phyloP scores from a whole-genome alignment of 179 eudicot genomes.

The Silene vulgaris region DNA sequence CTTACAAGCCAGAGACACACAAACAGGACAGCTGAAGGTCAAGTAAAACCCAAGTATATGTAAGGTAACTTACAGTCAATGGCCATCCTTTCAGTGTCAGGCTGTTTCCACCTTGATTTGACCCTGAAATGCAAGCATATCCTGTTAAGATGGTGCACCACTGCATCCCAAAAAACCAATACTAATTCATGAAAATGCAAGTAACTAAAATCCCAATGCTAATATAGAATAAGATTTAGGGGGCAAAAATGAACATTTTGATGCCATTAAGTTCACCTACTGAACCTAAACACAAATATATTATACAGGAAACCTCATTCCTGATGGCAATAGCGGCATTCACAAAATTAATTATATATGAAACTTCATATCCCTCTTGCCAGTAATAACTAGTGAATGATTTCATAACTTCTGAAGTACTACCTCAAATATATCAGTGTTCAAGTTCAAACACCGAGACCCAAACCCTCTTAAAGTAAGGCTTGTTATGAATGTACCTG shows the following conservation, averaged over 20 bases:
- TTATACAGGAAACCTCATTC: constrained; percentile 4
- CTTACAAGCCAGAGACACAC: not conserved
- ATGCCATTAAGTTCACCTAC: not conserved
- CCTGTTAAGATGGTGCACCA: not conserved
- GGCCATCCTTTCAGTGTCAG: constrained; percentile 54
- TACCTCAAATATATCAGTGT: not conserved
- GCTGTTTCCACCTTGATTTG: constrained; percentile 45
- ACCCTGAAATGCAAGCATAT: constrained; percentile 29
- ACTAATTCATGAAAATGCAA: constrained; percentile 1
- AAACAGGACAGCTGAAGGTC: not conserved
- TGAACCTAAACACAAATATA: constrained; percentile 1
- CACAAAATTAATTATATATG: not conserved
- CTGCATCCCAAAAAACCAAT: constrained; percentile 2
- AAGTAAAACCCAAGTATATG: not conserved
- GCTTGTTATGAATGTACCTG: constrained; percentile 29
- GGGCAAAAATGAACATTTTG: not conserved
- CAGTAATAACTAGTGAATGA: not conserved
- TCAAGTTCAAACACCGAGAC: not conserved
- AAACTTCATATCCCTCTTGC: not conserved
- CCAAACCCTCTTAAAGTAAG: not conserved
- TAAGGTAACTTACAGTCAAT: constrained; percentile 35
- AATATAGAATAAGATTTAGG: not conserved
- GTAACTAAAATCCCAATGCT: not conserved
- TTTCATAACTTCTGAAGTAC: not conserved
- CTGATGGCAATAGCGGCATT: not conserved